Evolutionary conservation across 257 asterid species (phyloP), one percentile per base, ranked within the genome.

Genomic region (Plantago major): DNA sequence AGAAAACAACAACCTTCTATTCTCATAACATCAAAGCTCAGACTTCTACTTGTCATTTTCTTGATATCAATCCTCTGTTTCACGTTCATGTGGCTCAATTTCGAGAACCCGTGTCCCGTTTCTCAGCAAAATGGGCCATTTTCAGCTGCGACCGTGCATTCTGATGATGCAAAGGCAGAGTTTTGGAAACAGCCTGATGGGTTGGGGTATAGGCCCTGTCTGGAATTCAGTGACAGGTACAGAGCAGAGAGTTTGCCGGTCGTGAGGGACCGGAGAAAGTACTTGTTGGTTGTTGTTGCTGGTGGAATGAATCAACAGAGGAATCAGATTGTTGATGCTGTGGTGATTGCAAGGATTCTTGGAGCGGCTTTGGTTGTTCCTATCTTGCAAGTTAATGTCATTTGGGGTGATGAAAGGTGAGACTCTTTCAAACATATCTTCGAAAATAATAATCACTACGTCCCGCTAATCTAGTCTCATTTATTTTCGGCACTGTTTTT

Each of bases 331-430:
- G 97, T 92, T 60, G 99, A 92, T 73, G 97, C 97, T 48, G 99
- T 92, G 7, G 96, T 92, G 30, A 89, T 92, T 73, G 95, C 98
- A 0, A 86, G 97, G 40, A 83, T 92, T 56, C 94, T 92, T 47
- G 97, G 97, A n/a, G 99, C 99, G 14, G 82, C 95, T 67, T 70
- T 92, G 67, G 96, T 92, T 67, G 96, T 92, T 58, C 99, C 99
- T 42, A 80, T 76, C 60, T 73, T 92, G 84, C 99, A 89, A 78
- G 96, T 92, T 53, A 92, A 92, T 78, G 96, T 86, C 47, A 92
- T 92, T 16, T 92, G 97, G 99, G 94, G 96, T 53, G 99, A 92
- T 69, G 99, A 92, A 69, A 92, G 99, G 98, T 84, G 33, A 19
- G 58, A 13, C 38, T 52, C 22, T 1, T 33, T 33, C 40, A 33